Conservation (phyloP, 495 filamentous ascomycete genomes). For the Neurospora sp. region DNA sequence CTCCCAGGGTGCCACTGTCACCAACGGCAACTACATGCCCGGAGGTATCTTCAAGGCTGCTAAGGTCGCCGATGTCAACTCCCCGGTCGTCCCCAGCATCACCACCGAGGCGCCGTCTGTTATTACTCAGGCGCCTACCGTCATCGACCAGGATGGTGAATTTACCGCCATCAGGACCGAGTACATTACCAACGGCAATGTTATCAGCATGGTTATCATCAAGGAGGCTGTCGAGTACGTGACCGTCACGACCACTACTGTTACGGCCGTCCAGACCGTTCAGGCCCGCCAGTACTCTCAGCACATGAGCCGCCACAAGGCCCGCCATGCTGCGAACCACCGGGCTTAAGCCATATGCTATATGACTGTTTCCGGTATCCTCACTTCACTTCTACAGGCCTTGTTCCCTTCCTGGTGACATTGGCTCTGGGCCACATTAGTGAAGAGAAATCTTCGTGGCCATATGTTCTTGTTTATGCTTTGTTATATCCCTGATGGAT, state of each 20-base stretch:
- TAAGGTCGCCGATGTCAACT: neutral
- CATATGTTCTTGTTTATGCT: slow-evolving; percentile 7
- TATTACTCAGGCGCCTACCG: slow-evolving; percentile 17
- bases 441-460: slow-evolving; percentile 3
- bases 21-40: slow-evolving; percentile 10
- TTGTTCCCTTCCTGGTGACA: neutral
- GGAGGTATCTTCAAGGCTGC: slow-evolving; percentile 18
- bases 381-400: neutral
- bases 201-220: slow-evolving; percentile 35
- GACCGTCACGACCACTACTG: slow-evolving; percentile 18
- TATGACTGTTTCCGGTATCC: neutral
- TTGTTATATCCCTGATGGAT: slow-evolving; percentile 1
- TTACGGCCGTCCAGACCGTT: slow-evolving; percentile 5
- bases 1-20: slow-evolving; percentile 5
- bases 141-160: slow-evolving; percentile 12
- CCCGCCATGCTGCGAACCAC: slow-evolving; percentile 6
- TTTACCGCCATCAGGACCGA: slow-evolving; percentile 33
- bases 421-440: neutral
- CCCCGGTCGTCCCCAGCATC: neutral
- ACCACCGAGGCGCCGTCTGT: slow-evolving; percentile 4
- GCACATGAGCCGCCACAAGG: slow-evolving; percentile 14
- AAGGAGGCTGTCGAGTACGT: slow-evolving; percentile 37
- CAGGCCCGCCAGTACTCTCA: slow-evolving; percentile 15
- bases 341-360: neutral
- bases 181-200: slow-evolving; percentile 27